Evolutionary conservation across 345 rosid genomes (phyloP).

Genomic region (Hibiscus mutabilis): DNA sequence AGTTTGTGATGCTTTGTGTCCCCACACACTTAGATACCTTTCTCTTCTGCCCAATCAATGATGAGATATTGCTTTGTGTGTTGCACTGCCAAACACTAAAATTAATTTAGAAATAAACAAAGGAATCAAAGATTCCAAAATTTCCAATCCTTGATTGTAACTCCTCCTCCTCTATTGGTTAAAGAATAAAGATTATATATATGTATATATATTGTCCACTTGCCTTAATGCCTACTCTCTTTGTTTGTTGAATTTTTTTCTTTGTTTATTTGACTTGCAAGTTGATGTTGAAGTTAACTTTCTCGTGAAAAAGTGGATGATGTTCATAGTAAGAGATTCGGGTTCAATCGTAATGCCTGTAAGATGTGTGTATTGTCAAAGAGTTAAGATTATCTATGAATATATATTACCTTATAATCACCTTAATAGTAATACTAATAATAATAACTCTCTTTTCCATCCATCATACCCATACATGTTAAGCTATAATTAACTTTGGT

Average conservation of each 20-base stretch:
- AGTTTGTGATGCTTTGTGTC: not conserved
- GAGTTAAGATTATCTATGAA: too few species aligned
- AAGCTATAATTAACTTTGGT: not conserved
- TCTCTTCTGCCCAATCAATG: not conserved
- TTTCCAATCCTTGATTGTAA: not conserved
- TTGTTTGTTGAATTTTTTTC: not conserved
- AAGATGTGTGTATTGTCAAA: too few species aligned
- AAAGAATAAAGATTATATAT: not conserved
- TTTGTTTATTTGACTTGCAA: not conserved
- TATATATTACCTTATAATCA: too few species aligned
- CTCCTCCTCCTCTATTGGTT: not conserved
- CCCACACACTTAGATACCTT: slow-evolving; percentile 5
- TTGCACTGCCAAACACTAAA: not conserved
- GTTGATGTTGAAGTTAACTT: not conserved
- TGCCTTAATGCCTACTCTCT: not conserved
- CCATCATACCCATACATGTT: not conserved
- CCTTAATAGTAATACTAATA: too few species aligned
- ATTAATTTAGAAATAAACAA: not conserved
- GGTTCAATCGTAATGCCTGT: too few species aligned
- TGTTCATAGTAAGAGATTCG: too few species aligned
- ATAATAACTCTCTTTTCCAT: not conserved
- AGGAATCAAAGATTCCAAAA: not conserved
- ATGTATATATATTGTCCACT: not conserved
- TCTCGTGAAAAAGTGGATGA: too few species aligned
- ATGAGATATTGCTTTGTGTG: not conserved